These are phyloP conservation scores for Clarireedia paspali DNA, from an alignment of 2,329 filamentous ascomycete species.

Conservation along the genomic window DNA sequence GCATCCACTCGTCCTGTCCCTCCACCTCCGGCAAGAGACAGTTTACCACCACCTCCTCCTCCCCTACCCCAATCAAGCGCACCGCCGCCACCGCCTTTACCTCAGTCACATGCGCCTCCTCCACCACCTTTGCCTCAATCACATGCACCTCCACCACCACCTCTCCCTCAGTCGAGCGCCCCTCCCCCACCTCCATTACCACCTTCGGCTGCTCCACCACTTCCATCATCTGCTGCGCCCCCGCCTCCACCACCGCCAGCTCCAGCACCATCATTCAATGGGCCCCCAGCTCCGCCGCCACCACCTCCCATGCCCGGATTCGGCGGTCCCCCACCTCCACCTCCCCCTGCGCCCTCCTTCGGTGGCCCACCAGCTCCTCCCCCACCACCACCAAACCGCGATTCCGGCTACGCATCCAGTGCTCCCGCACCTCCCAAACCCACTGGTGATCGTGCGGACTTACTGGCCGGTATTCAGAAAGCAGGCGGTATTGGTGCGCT, in stretches of 20 bases:
- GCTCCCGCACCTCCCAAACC: conserved; percentile 39
- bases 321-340: conserved; percentile 28
- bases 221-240: conserved; percentile 29
- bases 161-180: conserved; percentile 25
- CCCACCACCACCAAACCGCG: conserved; percentile 44
- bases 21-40: conserved; percentile 20
- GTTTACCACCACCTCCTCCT: conserved; percentile 2
- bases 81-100: conserved; percentile 29
- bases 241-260: conserved; percentile 38
- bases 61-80: conserved; percentile 17
- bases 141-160: conserved; percentile 31
- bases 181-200: conserved; percentile 35
- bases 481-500: conserved; percentile 59
- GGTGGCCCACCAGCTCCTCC: conserved; percentile 41
- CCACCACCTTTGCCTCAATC: conserved; percentile 20
- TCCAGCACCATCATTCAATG: conserved; percentile 23
- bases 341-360: conserved; percentile 29
- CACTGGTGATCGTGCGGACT: conserved; percentile 45
- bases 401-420: conserved; percentile 43
- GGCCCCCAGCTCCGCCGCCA: conserved; percentile 31
- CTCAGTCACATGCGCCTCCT: conserved; percentile 32
- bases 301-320: conserved; percentile 10
- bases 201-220: conserved; percentile 29
- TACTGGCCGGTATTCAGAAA: conserved; percentile 66
- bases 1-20: conserved; percentile 41